Percentiles rank a stretch among this genome's conserved stretches.
Evolutionary conservation across 257 asterid species (phyloP).

Genomic region (Solanum arcanum): DNA sequence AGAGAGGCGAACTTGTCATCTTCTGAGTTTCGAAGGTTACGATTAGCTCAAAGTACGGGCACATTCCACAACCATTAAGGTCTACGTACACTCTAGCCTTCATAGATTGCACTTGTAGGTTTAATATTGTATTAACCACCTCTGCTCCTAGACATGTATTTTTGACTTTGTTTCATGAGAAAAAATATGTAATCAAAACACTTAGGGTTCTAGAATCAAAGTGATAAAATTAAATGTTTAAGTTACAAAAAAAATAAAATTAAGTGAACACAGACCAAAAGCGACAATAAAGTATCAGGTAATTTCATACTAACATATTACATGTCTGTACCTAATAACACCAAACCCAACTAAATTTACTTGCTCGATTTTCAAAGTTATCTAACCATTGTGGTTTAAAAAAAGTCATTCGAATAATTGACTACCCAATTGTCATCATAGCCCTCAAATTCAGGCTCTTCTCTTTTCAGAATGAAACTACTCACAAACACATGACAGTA

Average conservation of each 20-base stretch:
- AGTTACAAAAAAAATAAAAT: not conserved
- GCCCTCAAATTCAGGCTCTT: too few relatives aligned
- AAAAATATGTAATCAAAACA: not conserved
- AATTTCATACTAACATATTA: not conserved
- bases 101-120: not conserved
- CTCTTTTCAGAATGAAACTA: not conserved
- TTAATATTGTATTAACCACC: not conserved
- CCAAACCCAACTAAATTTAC: not conserved
- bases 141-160: not conserved
- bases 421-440: not conserved
- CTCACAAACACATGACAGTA: not conserved
- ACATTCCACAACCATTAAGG: not conserved
- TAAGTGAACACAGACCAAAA: not conserved
- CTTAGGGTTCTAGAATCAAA: not conserved
- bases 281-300: not conserved
- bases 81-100: not conserved
- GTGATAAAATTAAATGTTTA: too few relatives aligned
- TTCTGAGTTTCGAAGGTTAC: not conserved
- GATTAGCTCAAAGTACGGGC: not conserved
- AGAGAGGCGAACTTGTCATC: not conserved
- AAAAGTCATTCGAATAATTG: not conserved
- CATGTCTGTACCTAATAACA: not conserved
- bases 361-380: not conserved
- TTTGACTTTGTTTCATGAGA: not conserved
- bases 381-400: not conserved